A percentile compares a stretch with the other conserved stretches of the same genome.
Evolutionary conservation across 805 yeast genomes (phyloP).

Genomic region (Ogataea methanolica): DNA sequence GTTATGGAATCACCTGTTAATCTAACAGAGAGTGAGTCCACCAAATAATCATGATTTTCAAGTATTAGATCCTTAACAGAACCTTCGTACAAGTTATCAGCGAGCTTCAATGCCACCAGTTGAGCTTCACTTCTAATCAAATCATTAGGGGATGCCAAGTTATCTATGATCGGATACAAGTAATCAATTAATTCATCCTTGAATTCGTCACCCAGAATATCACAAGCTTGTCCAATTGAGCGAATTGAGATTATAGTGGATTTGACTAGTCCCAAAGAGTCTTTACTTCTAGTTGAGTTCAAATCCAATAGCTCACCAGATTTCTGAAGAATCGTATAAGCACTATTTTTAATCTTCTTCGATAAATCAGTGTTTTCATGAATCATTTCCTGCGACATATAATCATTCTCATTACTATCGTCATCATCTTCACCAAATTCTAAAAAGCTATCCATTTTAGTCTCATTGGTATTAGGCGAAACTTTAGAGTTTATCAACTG

Average conservation of each 20-base stretch:
- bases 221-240: conserved; percentile 34
- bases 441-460: conserved; percentile 18
- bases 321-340: conserved; percentile 31
- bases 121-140: conserved; percentile 48
- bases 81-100: conserved; percentile 47
- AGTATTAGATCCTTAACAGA: conserved; percentile 52
- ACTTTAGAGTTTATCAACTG: neutral
- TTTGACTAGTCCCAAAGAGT: conserved; percentile 6
- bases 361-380: conserved; percentile 1
- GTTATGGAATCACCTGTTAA: conserved; percentile 68
- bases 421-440: conserved; percentile 18
- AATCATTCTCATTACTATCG: conserved; percentile 9
- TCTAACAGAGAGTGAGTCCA: conserved; percentile 71
- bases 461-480: neutral
- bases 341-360: conserved; percentile 15
- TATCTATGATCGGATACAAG: conserved; percentile 68
- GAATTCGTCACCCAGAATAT: conserved; percentile 34
- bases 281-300: conserved; percentile 18
- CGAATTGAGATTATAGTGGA: conserved; percentile 37
- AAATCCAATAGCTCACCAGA: conserved; percentile 41
- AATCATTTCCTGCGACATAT: neutral
- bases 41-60: conserved; percentile 72
- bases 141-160: conserved; percentile 54
- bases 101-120: conserved; percentile 45
- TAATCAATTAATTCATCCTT: conserved; percentile 60